Conservation (phyloP, 2,329 filamentous ascomycete genomes). For the Claviceps sorghi region DNA sequence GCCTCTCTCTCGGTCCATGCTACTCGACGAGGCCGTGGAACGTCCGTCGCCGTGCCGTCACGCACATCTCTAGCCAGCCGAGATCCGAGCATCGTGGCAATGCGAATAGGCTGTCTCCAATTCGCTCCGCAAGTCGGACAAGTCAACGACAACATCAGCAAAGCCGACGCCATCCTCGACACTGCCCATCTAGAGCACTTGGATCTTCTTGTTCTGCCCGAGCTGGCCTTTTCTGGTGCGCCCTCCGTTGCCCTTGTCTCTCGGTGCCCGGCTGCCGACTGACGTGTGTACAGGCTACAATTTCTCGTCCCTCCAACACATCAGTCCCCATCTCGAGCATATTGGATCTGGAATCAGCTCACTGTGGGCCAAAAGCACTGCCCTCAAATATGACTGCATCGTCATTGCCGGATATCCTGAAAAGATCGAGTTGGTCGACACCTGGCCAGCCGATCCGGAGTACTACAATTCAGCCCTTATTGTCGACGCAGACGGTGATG, state of each 20-base stretch:
- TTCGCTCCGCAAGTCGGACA: slow-evolving; percentile 59
- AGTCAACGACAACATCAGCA: slow-evolving; percentile 53
- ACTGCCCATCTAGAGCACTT: slow-evolving; percentile 36
- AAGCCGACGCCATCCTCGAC: slow-evolving; percentile 49
- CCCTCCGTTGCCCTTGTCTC: background rate
- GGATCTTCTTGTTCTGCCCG: slow-evolving; percentile 60
- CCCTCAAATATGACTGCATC: slow-evolving; percentile 49
- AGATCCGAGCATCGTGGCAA: slow-evolving; percentile 13
- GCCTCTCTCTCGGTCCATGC: too few relatives aligned
- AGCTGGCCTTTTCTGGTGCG: slow-evolving; percentile 60
- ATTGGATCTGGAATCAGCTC: slow-evolving; percentile 51
- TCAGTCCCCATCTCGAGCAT: slow-evolving; percentile 53
- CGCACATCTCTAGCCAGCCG: too few relatives aligned
- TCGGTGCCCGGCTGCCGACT: background rate
- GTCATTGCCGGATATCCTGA: slow-evolving; percentile 67
- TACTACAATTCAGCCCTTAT: slow-evolving; percentile 42
- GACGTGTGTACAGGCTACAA: slow-evolving; percentile 49
- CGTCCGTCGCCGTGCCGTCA: too few relatives aligned
- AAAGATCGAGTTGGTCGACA: slow-evolving; percentile 34
- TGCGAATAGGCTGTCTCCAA: slow-evolving; percentile 57
- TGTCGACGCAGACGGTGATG: slow-evolving; percentile 44
- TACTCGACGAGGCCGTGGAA: too few relatives aligned
- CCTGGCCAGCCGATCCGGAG: slow-evolving; percentile 37
- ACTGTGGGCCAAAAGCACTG: slow-evolving; percentile 54
- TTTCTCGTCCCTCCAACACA: slow-evolving; percentile 54